phyloP scores from a whole-genome alignment of 1,139 yeast genomes.

The Geotrichum cucujoidarum region DNA sequence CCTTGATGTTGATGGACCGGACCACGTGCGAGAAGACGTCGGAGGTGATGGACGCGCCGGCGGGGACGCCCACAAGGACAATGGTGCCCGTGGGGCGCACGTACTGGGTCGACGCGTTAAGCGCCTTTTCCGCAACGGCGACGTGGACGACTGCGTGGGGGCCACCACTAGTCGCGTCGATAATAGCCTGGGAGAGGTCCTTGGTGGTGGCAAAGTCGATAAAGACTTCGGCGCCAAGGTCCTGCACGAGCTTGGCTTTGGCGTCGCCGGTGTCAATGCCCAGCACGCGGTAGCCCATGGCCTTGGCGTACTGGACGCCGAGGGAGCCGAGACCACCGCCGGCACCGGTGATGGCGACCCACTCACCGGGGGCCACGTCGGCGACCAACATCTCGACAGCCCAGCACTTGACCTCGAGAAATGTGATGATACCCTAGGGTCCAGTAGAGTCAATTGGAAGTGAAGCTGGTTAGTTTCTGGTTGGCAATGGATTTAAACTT shows the following conservation, averaged over 20 bases:
- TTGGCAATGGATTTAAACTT: too few relatives aligned
- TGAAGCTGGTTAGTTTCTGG: too few relatives aligned
- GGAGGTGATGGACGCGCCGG: constrained; percentile 53
- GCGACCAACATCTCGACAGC: too few relatives aligned
- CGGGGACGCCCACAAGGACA: constrained; percentile 66
- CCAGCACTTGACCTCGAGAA: too few relatives aligned
- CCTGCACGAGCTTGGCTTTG: constrained; percentile 47
- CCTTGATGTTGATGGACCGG: constrained; percentile 51
- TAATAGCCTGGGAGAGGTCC: constrained; percentile 46
- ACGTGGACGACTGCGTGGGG: constrained; percentile 68
- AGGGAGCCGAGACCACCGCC: constrained; percentile 69
- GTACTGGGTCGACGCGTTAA: constrained; percentile 55
- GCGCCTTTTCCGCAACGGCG: constrained; percentile 61
- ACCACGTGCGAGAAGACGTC: constrained; percentile 54
- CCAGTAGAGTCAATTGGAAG: too few relatives aligned
- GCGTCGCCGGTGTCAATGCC: constrained; percentile 64
- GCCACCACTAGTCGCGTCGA: constrained; percentile 54
- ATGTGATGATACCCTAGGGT: too few relatives aligned
- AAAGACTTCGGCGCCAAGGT: constrained; percentile 57
- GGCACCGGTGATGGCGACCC: constrained; percentile 69
- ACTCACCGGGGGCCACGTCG: constrained; percentile 53
- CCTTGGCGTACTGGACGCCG: constrained; percentile 64
- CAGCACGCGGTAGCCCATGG: constrained; percentile 62
- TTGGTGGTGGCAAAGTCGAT: constrained; percentile 47
- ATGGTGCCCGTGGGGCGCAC: constrained; percentile 62